Percentiles rank a stretch among this genome's conserved stretches.
Conservation (phyloP, 345 rosid genomes). For the Gossypium turneri region DNA sequence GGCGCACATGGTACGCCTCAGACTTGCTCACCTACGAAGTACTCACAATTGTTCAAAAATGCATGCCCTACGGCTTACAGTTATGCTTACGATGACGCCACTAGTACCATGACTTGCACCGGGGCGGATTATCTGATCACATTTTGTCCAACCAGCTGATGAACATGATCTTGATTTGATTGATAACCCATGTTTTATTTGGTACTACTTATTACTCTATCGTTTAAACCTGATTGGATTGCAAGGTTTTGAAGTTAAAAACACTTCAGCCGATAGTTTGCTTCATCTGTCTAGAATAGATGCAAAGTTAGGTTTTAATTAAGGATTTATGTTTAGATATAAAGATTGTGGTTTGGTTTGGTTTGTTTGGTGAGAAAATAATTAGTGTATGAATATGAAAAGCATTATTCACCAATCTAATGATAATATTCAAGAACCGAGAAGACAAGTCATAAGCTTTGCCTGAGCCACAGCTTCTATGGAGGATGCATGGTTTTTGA, state of each 20-base stretch:
- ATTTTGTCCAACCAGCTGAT: constrained; percentile 48
- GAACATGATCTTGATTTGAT: neutral
- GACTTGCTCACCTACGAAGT: constrained; percentile 71
- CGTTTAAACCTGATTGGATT: neutral
- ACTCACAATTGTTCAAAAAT: constrained; percentile 71
- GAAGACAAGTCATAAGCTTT: neutral
- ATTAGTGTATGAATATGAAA: neutral
- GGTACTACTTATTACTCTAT: neutral
- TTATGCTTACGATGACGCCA: constrained; percentile 85
- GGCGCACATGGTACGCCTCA: constrained; percentile 64
- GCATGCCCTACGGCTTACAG: constrained; percentile 92
- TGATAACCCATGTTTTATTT: neutral
- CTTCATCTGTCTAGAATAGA: neutral
- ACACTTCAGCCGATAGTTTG: neutral
- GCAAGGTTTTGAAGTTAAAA: neutral
- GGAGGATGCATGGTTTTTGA: neutral
- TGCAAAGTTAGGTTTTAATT: neutral
- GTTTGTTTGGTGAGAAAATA: constrained; percentile 15
- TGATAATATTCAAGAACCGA: neutral
- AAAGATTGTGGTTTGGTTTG: neutral
- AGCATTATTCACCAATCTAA: neutral
- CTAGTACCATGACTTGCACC: constrained; percentile 76
- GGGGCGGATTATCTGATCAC: constrained; percentile 75
- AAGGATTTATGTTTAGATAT: neutral
- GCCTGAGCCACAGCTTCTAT: neutral